Evolutionary conservation across 148 eudicot species (phyloP).

Genomic region (Rhododendron ovatum): DNA sequence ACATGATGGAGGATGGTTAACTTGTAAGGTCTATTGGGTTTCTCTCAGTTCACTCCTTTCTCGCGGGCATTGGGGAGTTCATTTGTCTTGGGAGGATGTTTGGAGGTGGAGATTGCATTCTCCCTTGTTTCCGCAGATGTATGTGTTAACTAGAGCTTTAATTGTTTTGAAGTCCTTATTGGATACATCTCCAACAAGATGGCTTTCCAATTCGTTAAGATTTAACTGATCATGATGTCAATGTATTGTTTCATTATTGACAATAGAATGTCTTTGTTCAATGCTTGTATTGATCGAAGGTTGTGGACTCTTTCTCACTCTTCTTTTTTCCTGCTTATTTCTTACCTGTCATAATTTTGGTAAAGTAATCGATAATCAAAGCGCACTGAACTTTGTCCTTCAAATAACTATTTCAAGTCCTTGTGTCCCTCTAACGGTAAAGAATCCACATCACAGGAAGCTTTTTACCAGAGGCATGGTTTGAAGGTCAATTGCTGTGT

Average conservation of each 20-base stretch:
- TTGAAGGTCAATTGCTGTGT: not conserved
- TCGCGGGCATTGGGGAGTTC: not conserved
- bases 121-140: not conserved
- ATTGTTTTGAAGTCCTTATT: not conserved
- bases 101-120: not conserved
- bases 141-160: not conserved
- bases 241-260: not conserved
- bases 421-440: not conserved
- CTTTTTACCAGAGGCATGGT: not conserved
- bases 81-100: not conserved
- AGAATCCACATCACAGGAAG: not conserved
- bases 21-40: not conserved
- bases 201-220: not conserved
- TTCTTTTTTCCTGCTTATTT: not conserved
- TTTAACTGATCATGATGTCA: not conserved
- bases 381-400: not conserved
- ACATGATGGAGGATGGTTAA: not conserved
- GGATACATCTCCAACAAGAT: not conserved
- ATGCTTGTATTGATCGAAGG: not conserved
- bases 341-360: not conserved
- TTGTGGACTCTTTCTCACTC: not conserved
- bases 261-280: not conserved
- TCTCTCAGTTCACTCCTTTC: not conserved
- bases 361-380: not conserved
- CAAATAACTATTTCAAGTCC: not conserved